Evolutionary conservation across 805 yeast genomes (phyloP), one percentile per base, ranked within the genome.

Genomic region (Candida verbasci): DNA sequence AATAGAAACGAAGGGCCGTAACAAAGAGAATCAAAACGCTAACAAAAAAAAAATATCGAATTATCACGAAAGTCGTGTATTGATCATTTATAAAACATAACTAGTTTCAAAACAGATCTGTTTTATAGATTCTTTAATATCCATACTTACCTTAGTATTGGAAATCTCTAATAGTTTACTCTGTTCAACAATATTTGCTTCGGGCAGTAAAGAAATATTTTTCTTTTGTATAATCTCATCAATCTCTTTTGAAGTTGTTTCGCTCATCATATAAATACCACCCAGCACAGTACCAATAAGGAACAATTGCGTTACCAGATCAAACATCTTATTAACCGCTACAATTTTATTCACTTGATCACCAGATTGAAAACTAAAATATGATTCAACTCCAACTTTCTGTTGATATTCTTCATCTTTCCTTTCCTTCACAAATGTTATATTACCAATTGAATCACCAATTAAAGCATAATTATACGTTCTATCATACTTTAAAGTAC

Each of bases 261-360:
- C 26, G 23, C 37, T 35, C 12, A 39, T 14, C 11, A 39, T 14
- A 25, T 35, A 39, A n/a, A 35, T 9, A 11, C 40, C 43, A 8
- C 43, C 43, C 43, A 39, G 43, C 8, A 32, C 27, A 24, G 43
- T 39, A 18, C 34, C 43, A 18, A 39, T 24, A 8, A 39, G 21
- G 8, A 14, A 24, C 16, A 29, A 17, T 17, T 31, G 39, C 11
- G 4, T 15, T 7, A 34, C 27, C n/a, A 8, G n/a, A 9, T 21
- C 16, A 6, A 11, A 7, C 10, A n/a, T 4, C 12, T 26, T 27
- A 6, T 22, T 22, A 6, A 39, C n/a, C 15, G 34, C 9, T 6
- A 17, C 2, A 8, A 39, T 31, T 10, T 12, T 17, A 17, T 39
- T 39, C 9, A 39, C 30, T 29, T 39, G 43, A 29, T 35, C 43